Base-by-base conservation (phyloP, 2,329 filamentous ascomycete genomes). In the Cucurbitaria berberidis region DNA sequence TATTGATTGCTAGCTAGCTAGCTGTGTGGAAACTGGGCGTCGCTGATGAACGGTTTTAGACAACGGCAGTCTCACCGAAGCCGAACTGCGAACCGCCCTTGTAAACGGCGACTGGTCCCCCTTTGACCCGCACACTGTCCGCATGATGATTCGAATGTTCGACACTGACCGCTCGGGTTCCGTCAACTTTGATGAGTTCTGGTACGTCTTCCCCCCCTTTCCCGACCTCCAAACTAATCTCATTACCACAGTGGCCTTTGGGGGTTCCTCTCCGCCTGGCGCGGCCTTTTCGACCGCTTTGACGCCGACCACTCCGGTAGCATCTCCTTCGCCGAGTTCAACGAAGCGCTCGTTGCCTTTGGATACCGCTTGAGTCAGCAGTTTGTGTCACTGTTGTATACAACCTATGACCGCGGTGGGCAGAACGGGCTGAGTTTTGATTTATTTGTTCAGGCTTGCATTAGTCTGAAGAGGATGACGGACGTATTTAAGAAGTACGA, bases 81-180 rank as follows among this genome's bases (percentile, higher is more conserved):
- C 83, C 45, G 93, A 98, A 76, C 87, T 99, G 36, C 89, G 90
- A 9, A 88, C 90, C 1, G 95, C 95, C 18, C 86, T 99, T 5
- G 93, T 98, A 54, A 99, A 99, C 72, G 93, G 93, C 49, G 95
- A 99, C 81, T 97, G 91, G 86, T 91, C 91, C 1, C 86, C 91
- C 4, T 99, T 99, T 74, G 93, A 99, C 76, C 84, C 87, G 4
- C 90, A 96, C 67, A 99, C 95, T 1, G 93, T 98, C 61, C 89
- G 89, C 70, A 96, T 98, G 91, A 97, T 99, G 93, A 97, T 99
- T 64, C 89, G 93, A 72, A 98, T 99, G 95, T 99, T 99, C 78
- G 93, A 98, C 78, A 90, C 89, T 53, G 90, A 97, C 77, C 89
- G 90, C 65, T 89, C 85, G 57, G 92, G 93, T 45, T 90, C 89